A percentile compares a stretch with the other conserved stretches of the same genome.
These are phyloP conservation scores for Chaetomium cochliodes DNA, from an alignment of 495 filamentous ascomycete genomes.

Conservation along the genomic window DNA sequence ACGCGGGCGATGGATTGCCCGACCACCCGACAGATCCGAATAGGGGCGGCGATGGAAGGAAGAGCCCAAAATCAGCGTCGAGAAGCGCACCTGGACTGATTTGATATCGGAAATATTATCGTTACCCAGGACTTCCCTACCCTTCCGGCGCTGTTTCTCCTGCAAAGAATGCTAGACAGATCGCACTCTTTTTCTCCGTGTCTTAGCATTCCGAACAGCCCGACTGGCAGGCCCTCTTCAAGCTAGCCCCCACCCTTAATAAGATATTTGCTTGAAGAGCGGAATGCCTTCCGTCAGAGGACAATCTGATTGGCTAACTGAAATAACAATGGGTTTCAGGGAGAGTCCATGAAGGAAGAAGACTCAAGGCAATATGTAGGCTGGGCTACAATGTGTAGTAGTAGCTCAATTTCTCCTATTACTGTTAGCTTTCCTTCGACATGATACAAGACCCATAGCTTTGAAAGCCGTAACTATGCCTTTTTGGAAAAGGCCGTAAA, in stretches of 20 bases:
- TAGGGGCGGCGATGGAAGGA: background rate
- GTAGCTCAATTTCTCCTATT: too few species aligned
- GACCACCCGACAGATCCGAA: background rate
- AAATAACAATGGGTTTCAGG: background rate
- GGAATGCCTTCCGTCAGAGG: background rate
- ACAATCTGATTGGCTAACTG: background rate
- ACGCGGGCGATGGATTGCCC: background rate
- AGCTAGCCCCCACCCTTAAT: background rate
- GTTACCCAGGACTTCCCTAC: background rate
- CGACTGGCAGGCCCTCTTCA: background rate
- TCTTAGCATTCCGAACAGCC: conserved; percentile 11
- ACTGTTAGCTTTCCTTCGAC: too few species aligned
- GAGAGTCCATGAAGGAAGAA: background rate
- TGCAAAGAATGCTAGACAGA: conserved; percentile 16
- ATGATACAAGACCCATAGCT: too few species aligned
- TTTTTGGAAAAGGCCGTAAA: too few species aligned
- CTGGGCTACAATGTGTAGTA: too few species aligned
- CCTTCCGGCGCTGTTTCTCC: conserved; percentile 7
- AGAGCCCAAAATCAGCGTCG: background rate
- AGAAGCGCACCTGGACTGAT: background rate
- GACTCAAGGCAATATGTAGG: too few species aligned
- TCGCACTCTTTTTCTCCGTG: background rate
- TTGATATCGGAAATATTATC: background rate
- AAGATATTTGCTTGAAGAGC: background rate
- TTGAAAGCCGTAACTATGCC: too few species aligned